These are phyloP conservation scores for Pythium chondricola DNA, from an alignment of 352 stramenopile species.

Conservation along the genomic window DNA sequence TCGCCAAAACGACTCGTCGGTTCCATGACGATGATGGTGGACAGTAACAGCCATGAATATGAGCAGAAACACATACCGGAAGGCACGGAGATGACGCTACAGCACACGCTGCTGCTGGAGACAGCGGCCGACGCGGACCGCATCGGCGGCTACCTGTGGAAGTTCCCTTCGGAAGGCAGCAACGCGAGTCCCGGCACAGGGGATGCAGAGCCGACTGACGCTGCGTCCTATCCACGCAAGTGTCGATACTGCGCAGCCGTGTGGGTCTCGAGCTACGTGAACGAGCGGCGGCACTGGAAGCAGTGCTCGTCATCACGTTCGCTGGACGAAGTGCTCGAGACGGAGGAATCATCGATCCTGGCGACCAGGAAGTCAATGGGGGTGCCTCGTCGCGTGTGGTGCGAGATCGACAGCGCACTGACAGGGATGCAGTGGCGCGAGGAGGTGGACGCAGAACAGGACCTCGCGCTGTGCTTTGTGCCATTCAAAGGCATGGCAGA, in stretches of 20 bases:
- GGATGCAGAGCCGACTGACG: not conserved
- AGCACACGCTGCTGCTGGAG: no score
- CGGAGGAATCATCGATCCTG: constrained; percentile 13
- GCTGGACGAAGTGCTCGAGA: not conserved
- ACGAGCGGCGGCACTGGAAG: constrained; percentile 20
- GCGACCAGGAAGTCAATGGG: constrained; percentile 15
- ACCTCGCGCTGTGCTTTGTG: constrained; percentile 11
- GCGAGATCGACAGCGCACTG: constrained; percentile 40
- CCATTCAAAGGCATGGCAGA: constrained; percentile 28
- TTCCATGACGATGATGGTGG: no score
- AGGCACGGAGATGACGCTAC: no score
- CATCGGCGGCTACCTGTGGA: constrained; percentile 43
- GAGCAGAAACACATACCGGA: no score
- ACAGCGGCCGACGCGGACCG: constrained; percentile 20
- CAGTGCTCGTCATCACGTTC: not conserved
- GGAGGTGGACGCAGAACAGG: constrained; percentile 14
- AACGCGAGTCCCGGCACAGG: constrained; percentile 14
- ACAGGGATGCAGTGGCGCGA: constrained; percentile 39
- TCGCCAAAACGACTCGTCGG: no score
- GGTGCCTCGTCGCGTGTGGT: constrained; percentile 40
- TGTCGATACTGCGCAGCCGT: constrained; percentile 12
- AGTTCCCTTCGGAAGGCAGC: constrained; percentile 63
- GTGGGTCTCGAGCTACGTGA: constrained; percentile 23
- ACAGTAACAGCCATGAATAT: no score
- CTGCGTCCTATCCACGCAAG: constrained; percentile 12